Evolutionary conservation across 2,329 filamentous ascomycete species (phyloP), one percentile per base, ranked within the genome.

Genomic region (Diplodia intermedia): DNA sequence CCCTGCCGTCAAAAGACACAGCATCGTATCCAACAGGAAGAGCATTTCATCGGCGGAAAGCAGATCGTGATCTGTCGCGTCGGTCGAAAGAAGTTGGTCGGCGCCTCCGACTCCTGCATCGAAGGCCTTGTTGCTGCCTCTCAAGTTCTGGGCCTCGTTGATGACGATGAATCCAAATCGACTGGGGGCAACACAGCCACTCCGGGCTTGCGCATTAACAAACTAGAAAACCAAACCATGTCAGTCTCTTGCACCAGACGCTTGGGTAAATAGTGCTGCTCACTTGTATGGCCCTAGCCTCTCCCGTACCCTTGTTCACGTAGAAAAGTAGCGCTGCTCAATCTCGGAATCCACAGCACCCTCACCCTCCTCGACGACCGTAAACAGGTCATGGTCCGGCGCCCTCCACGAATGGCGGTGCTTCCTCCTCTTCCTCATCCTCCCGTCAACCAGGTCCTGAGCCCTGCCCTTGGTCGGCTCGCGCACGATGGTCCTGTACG

Each of bases 341-440:
- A 67, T 67, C 47, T 67, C 65, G 31, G 65, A 67, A 62, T 57
- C 66, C 26, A 54, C 38, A 29, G 26, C 76, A 15, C 77, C 77
- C 70, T 80, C 79, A 40, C 77, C 78, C 8, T 79, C 79, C 69
- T 81, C 79, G 54, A 78, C 75, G 33, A 81, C 78, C 23, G 79
- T 81, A 72, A 80, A 81, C 0, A 81, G 73, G 61, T 80, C 79
- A 1, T 76, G 76, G 68, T 78, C 79, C 15, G 79, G 79, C 65
- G 79, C 79, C 23, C 78, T 72, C 77, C 79, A 81, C 57, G 79
- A 80, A 69, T 81, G 79, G 36, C 69, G 65, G n/a, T 47, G 53
- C 50, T 73, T 75, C 23, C 73, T 72, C 56, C 62, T 70, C 71
- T 75, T 78, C 67, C 60, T 65, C 67, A 57, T 65, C n/a, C 53